Conservation (phyloP, 352 stramenopile species). For the Aphanomyces astaci region DNA sequence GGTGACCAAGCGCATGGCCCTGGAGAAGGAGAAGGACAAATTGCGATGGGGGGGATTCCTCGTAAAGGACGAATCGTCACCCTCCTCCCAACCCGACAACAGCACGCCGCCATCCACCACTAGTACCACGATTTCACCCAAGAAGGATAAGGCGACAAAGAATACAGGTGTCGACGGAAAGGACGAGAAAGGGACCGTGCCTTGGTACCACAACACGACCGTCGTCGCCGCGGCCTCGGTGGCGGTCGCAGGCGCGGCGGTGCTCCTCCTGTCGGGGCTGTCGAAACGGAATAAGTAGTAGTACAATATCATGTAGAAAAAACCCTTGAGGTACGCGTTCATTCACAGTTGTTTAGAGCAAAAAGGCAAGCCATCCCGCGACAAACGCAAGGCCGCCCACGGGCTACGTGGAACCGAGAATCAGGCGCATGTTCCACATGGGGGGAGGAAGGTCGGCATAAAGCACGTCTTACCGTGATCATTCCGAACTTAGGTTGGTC, state of each 20-base stretch:
- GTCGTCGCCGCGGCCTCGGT: neutral
- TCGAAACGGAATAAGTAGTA: conserved; percentile 14
- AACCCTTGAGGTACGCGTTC: neutral
- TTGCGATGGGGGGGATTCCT: conserved; percentile 78
- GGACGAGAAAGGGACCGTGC: neutral
- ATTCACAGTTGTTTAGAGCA: neutral
- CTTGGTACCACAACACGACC: conserved; percentile 2
- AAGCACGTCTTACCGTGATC: conserved; percentile 45
- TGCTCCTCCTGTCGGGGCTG: neutral
- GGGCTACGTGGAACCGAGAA: neutral
- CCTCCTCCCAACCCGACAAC: neutral
- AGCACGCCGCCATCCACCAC: neutral
- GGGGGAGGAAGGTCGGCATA: neutral
- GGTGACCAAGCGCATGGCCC: conserved; percentile 57
- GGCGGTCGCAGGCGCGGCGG: neutral
- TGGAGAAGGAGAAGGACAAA: conserved; percentile 72
- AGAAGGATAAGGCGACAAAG: neutral
- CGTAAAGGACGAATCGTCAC: neutral
- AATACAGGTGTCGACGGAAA: neutral
- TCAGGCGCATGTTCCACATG: no score
- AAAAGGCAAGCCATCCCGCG: neutral
- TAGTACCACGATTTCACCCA: neutral
- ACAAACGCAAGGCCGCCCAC: neutral
- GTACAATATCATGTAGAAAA: neutral
- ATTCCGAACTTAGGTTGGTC: conserved; percentile 63